Percentiles rank a stretch among this genome's conserved stretches.
These are phyloP conservation scores for Pseudozyma hubeiensis DNA, from an alignment of 1,284 basidiomycete species.

Conservation along the genomic window DNA sequence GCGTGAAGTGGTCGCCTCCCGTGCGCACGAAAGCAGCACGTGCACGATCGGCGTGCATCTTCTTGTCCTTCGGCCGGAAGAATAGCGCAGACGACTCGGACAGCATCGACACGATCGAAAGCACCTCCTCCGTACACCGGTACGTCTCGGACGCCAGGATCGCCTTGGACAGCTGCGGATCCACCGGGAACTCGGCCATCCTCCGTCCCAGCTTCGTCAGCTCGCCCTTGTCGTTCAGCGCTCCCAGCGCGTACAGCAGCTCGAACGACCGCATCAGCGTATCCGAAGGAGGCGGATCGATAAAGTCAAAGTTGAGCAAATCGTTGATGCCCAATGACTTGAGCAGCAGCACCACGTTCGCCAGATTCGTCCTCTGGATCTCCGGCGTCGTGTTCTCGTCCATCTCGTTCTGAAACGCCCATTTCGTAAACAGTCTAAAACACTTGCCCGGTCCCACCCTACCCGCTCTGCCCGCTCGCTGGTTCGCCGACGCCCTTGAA, in stretches of 20 bases:
- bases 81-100: conserved; percentile 94
- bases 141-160: conserved; percentile 96
- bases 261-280: conserved; percentile 96
- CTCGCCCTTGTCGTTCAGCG: conserved; percentile 94
- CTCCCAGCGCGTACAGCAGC: conserved; percentile 92
- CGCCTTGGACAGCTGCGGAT: conserved; percentile 95
- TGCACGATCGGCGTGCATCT: conserved; percentile 80
- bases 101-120: conserved; percentile 98
- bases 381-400: conserved; percentile 76
- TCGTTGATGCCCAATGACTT: conserved; percentile 77
- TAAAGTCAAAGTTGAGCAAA: conserved; percentile 75
- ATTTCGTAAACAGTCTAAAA: conserved; percentile 82
- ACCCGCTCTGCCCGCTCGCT: conserved; percentile 94
- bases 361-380: conserved; percentile 73
- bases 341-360: conserved; percentile 74
- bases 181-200: conserved; percentile 99
- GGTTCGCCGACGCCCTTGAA: conserved; percentile 95
- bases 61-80: conserved; percentile 91
- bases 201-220: conserved; percentile 92
- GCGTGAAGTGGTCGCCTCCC: conserved; percentile 97
- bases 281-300: conserved; percentile 84
- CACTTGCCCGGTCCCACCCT: conserved; percentile 98
- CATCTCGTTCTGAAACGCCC: conserved; percentile 76
- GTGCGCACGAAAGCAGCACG: conserved; percentile 89
- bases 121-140: conserved; percentile 94